Conservation (phyloP, 2,329 filamentous ascomycete genomes). For the Fusarium verrucosum region DNA sequence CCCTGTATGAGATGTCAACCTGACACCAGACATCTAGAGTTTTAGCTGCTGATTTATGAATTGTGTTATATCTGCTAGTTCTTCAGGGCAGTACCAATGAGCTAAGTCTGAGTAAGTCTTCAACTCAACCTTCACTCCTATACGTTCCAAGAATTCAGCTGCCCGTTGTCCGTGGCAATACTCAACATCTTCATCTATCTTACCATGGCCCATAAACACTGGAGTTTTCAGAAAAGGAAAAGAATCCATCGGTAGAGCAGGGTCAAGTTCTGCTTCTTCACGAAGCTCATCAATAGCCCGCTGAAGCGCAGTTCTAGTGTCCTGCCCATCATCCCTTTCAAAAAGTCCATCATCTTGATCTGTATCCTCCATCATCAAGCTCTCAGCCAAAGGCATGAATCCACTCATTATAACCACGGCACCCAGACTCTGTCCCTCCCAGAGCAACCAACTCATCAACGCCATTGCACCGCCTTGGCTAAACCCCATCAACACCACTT, state of each 20-base stretch:
- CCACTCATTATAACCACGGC: conserved; percentile 57
- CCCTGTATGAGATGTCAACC: neutral
- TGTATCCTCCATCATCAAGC: conserved; percentile 38
- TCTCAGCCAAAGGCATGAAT: conserved; percentile 54
- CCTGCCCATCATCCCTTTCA: conserved; percentile 15
- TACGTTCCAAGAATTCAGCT: conserved; percentile 44
- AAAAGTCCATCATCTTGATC: conserved; percentile 33
- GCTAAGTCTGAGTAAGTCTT: conserved; percentile 53
- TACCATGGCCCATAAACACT: conserved; percentile 58
- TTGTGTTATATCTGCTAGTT: conserved; percentile 51
- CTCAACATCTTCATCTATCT: conserved; percentile 54
- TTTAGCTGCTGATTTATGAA: conserved; percentile 42
- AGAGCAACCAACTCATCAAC: conserved; percentile 54
- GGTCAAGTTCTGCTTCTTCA: conserved; percentile 43
- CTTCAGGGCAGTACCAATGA: conserved; percentile 57
- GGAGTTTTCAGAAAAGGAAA: conserved; percentile 47
- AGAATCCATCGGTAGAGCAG: neutral
- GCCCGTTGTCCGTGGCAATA: conserved; percentile 49
- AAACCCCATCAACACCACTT: conserved; percentile 59
- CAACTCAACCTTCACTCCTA: conserved; percentile 51
- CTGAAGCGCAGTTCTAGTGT: conserved; percentile 25
- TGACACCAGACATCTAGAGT: neutral
- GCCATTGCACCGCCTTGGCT: conserved; percentile 64
- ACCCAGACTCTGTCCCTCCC: conserved; percentile 53
- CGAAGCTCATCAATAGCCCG: conserved; percentile 41